Evolutionary conservation across 192 early-diverging fungal genomes (phyloP), one percentile per base, ranked within the genome.

Genomic region (Podila epigama): DNA sequence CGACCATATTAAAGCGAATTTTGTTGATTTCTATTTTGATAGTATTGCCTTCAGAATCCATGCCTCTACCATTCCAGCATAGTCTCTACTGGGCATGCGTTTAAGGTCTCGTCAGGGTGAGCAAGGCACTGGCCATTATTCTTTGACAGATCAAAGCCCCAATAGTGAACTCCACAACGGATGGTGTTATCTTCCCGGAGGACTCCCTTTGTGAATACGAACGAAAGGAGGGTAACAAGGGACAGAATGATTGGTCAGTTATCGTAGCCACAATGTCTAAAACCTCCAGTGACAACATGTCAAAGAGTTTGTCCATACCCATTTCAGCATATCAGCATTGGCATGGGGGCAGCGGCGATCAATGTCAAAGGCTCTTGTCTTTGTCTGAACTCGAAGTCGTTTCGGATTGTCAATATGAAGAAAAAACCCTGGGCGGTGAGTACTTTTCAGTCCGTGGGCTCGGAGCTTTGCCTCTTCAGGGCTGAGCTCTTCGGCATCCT

Each of bases 81-180:
- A 37, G 73, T 41, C 8, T 62, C 54, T 1, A 64, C 73, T 13
- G 73, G 73, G 33, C 73, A 77, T 41, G 73, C 73, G 37, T 77
- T 77, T 29, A 77, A 32, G 10, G 73, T 68, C 37, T 77, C 73
- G 44, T 77, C 73, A 18, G 73, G 73, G 52, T 77, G 73, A 1
- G 73, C 73, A 13, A 77, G 68, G 32, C 73, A 77, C 27, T 77
- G 73, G 36, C 73, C 73, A 13, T 68, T 68, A 52, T 77, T 77
- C 37, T n/a, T n/a, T n/a, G 48, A 37, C 15, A 77, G 66, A 63
- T 77, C 73, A 15, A 77, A 77, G 0, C 73, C 73, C 73, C 73
- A 77, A 33, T 77, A 77, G 25, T 77, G 73, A 3, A 77, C 73
- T 11, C 73, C 73, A 51, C 73, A 77, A 5, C 73, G 65, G 7